Evolutionary conservation across 371 early-diverging fungal species (phyloP), one percentile per base, ranked within the genome.

Genomic region (Apophysomyces sp.): DNA sequence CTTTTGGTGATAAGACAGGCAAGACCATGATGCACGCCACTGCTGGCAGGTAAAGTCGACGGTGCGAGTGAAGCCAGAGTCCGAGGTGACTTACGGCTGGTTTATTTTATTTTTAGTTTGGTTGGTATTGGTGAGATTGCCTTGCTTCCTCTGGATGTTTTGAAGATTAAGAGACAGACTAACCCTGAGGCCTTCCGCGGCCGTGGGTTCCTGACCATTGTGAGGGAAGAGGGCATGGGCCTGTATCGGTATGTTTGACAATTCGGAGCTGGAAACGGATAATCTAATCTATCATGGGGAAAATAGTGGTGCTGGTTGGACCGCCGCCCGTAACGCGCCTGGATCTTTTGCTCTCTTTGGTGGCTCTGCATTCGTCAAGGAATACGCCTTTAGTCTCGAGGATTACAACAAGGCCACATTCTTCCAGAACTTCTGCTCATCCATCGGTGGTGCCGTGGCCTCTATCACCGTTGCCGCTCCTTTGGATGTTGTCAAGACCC

Each of bases 101-200:
- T 11, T 34, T 21, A 2, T 21, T 13, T 44, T 56, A 30, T 15
- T 28, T 28, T 71, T 34, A 92, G 93, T 80, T 60, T 97, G 60
- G 92, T 98, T 62, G 98, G 98, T 58, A 91, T 98, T 68, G 98
- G 98, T 63, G 98, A 98, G 75, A 93, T 98, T 66, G 93, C 94
- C 15, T 82, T 98, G 44, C 83, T 98, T 62, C 98, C 98, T 2
- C 76, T 98, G 63, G 98, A 98, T 76, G 96, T 94, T 26, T 84
- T 98, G 61, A 98, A 98, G 89, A 97, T 98, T 78, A 97, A 97
- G 85, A 82, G 89, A 71, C 98, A 98, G 82, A 96, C 95, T 27
- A 94, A 95, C 81, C 94, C 98, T 8, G 91, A 92, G 65, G 80
- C 90, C 3, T 89, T 95, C 80, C 83, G 87, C 70, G 96, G 95